Conservation (phyloP, 208 protist species). For the Leishmania guyanensis region DNA sequence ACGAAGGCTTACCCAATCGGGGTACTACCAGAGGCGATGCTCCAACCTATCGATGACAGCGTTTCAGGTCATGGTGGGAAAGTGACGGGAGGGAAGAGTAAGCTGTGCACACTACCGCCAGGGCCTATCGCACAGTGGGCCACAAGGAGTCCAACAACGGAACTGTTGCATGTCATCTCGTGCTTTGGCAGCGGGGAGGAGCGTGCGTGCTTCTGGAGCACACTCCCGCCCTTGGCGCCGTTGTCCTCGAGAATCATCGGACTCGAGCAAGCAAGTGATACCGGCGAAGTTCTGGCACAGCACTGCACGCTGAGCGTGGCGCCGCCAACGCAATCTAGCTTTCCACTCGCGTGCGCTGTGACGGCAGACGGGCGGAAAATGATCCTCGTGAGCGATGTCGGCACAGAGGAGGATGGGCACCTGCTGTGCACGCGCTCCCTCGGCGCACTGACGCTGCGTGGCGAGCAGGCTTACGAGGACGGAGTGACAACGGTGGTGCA, state of each 20-base stretch:
- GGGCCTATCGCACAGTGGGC: conserved; percentile 49
- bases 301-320: conserved; percentile 45
- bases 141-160: conserved; percentile 15
- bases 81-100: background rate
- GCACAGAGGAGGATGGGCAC: conserved; percentile 62
- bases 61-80: background rate
- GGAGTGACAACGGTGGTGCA: conserved; percentile 35
- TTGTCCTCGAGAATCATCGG: conserved; percentile 1
- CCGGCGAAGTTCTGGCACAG: conserved; percentile 43
- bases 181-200: conserved; percentile 45
- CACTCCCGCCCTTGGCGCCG: conserved; percentile 42
- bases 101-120: conserved; percentile 9
- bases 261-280: conserved; percentile 1
- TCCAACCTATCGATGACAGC: conserved; percentile 9
- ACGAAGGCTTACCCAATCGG: conserved; percentile 37
- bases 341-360: conserved; percentile 60
- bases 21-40: conserved; percentile 34
- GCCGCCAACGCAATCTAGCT: conserved; percentile 49
- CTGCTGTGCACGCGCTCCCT: conserved; percentile 55
- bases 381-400: conserved; percentile 57
- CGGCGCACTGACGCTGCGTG: conserved; percentile 45
- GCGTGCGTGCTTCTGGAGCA: conserved; percentile 49
- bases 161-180: conserved; percentile 64
- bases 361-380: conserved; percentile 29
- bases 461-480: background rate